Percentiles rank a stretch among this genome's conserved stretches.
Evolutionary conservation across 306 rosid genomes (phyloP).

Genomic region (Acacia crassicarpa): DNA sequence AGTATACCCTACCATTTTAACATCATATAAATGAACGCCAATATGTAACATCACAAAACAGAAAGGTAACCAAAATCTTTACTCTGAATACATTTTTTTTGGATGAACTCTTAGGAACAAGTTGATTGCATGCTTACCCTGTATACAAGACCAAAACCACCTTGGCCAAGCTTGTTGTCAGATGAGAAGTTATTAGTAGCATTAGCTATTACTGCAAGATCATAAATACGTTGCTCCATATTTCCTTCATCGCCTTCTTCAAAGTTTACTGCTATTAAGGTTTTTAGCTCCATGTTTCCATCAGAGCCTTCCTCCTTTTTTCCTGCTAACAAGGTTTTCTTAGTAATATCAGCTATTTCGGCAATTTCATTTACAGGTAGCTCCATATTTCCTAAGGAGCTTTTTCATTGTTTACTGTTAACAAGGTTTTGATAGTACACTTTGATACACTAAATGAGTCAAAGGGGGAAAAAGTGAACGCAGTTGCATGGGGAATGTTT

Average conservation of each 20-base stretch:
- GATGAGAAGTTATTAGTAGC: neutral
- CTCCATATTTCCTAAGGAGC: too few species aligned
- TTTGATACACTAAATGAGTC: too few species aligned
- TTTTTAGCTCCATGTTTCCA: neutral
- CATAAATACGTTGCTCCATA: neutral
- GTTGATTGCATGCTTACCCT: neutral
- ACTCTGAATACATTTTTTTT: neutral
- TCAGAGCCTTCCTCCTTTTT: neutral
- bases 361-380: too few species aligned
- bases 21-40: neutral
- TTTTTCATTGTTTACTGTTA: too few species aligned
- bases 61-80: too few species aligned
- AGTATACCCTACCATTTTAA: neutral
- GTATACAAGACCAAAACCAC: neutral
- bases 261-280: neutral
- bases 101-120: neutral
- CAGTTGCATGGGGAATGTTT: neutral
- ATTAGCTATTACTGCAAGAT: neutral
- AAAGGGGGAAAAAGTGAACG: too few species aligned
- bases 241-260: neutral
- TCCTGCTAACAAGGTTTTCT: neutral
- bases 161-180: neutral
- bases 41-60: neutral
- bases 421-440: too few species aligned
- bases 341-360: too few species aligned